Percentiles rank a stretch among this genome's conserved stretches.
Evolutionary conservation across 177 flowering plant genomes (phyloP).

Genomic region (Tripterygium wilfordii): DNA sequence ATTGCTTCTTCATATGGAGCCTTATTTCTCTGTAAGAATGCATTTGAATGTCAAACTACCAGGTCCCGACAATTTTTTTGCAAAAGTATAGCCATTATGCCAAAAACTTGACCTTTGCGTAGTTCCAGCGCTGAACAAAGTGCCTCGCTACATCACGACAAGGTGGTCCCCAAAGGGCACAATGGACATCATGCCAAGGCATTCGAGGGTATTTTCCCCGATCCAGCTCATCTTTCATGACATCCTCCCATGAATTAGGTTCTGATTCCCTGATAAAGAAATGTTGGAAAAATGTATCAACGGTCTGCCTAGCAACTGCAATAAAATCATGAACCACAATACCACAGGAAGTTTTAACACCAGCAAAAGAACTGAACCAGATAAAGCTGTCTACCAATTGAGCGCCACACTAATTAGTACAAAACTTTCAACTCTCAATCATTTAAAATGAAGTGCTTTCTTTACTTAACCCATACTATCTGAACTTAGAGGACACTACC

Average conservation of each 20-base stretch:
- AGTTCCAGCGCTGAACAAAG: conserved; percentile 99
- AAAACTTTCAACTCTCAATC: no score
- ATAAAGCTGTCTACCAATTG: no score
- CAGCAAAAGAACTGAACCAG: no score
- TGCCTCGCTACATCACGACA: conserved; percentile 97
- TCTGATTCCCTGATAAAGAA: conserved; percentile 75
- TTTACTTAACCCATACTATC: no score
- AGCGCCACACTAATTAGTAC: no score
- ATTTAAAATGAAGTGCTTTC: no score
- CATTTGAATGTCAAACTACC: conserved; percentile 2
- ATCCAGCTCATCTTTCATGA: conserved; percentile 91
- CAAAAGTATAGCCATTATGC: neutral
- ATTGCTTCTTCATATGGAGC: conserved; percentile 94
- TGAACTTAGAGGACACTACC: no score
- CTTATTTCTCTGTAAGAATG: conserved; percentile 76
- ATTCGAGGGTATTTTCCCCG: conserved; percentile 90
- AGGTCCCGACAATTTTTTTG: neutral
- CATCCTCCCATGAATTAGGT: conserved; percentile 98
- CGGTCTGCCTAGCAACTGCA: no score
- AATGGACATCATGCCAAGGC: conserved; percentile 99
- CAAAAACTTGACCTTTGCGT: conserved; percentile 72
- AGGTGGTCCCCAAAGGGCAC: conserved; percentile 99
- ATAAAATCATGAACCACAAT: no score
- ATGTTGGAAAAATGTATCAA: no score
- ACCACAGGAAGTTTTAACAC: no score